A percentile compares a stretch with the other conserved stretches of the same genome.
These are phyloP conservation scores for Trametes meyenii DNA, from an alignment of 768 basidiomycete genomes.

Conservation along the genomic window DNA sequence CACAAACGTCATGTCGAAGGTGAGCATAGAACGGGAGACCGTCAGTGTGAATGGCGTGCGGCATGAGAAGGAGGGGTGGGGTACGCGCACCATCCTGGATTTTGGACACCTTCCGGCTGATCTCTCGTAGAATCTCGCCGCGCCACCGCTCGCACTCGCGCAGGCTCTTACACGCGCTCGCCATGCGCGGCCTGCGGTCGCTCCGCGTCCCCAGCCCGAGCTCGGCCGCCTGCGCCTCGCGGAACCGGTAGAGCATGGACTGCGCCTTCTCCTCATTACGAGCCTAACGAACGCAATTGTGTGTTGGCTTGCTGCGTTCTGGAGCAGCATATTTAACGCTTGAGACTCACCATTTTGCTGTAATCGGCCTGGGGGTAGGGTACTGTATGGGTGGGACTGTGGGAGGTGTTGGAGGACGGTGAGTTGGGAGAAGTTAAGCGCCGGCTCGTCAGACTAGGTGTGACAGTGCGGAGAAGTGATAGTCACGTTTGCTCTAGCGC, in stretches of 20 bases:
- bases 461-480: too few species aligned
- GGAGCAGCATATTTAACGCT: too few species aligned
- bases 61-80: neutral
- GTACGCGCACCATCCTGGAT: constrained; percentile 84
- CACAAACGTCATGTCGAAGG: neutral
- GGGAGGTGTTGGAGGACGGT: too few species aligned
- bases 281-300: constrained; percentile 53
- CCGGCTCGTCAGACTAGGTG: too few species aligned
- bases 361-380: neutral
- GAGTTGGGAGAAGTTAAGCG: too few species aligned
- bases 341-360: neutral
- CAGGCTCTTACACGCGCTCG: constrained; percentile 87
- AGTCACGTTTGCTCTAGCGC: too few species aligned
- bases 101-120: constrained; percentile 95
- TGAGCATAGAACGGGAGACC: neutral
- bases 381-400: too few species aligned
- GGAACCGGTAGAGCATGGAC: constrained; percentile 93
- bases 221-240: constrained; percentile 95
- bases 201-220: constrained; percentile 85
- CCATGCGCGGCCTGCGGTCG: constrained; percentile 91
- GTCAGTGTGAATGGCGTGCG: neutral
- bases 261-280: constrained; percentile 99
- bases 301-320: too few species aligned
- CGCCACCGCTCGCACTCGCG: constrained; percentile 95
- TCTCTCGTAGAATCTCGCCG: constrained; percentile 93